Evolutionary conservation across 352 stramenopile genomes (phyloP).

Genomic region (Phytophthora megakarya): DNA sequence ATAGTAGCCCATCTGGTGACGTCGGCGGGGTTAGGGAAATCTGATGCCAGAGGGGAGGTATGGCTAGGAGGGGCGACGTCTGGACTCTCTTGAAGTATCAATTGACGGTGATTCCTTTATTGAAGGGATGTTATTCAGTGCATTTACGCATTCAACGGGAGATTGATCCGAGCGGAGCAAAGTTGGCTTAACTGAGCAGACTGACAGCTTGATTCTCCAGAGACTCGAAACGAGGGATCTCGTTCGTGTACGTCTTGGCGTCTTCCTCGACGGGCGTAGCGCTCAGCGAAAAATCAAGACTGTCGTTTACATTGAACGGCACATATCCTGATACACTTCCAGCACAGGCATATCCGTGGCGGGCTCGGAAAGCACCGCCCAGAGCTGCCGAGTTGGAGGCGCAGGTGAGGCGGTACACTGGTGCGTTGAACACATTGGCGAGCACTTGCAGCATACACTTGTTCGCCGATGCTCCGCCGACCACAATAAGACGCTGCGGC

Average conservation of each 20-base stretch:
- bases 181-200: conserved; percentile 21
- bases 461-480: conserved; percentile 66
- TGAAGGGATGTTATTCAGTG: neutral
- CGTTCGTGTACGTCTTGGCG: conserved; percentile 39
- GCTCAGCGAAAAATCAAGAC: conserved; percentile 49
- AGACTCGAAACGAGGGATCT: conserved; percentile 41
- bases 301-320: conserved; percentile 41
- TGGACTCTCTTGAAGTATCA: neutral
- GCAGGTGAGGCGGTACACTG: conserved; percentile 50
- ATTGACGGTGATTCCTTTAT: no score
- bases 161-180: neutral
- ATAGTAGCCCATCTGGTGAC: conserved; percentile 13
- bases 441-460: conserved; percentile 60
- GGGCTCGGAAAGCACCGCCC: conserved; percentile 54
- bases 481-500: conserved; percentile 61
- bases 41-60: conserved; percentile 18
- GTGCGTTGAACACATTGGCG: conserved; percentile 61
- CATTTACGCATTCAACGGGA: neutral
- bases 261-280: conserved; percentile 34
- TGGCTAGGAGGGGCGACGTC: conserved; percentile 21
- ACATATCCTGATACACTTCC: conserved; percentile 30
- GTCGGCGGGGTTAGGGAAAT: conserved; percentile 24
- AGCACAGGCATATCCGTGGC: conserved; percentile 43
- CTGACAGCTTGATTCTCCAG: conserved; percentile 47
- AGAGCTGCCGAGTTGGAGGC: conserved; percentile 59